Percentiles rank a stretch among this genome's conserved stretches.
Evolutionary conservation across 768 basidiomycete genomes (phyloP).

Genomic region (Boletus speciosus): DNA sequence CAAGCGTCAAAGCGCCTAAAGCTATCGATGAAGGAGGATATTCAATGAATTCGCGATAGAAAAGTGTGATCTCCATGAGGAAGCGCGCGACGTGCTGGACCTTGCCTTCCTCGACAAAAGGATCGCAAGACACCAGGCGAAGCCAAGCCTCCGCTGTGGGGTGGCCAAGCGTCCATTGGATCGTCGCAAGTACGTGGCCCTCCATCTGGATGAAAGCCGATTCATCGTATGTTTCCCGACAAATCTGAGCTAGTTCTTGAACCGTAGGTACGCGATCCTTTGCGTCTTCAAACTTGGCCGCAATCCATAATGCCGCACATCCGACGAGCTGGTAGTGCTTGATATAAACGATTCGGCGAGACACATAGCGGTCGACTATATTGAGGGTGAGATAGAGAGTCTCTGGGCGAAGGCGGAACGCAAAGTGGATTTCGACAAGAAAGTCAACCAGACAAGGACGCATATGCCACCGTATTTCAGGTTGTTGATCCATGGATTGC

Average conservation of each 20-base stretch:
- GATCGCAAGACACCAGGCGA: constrained; percentile 72
- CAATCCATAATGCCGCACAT: constrained; percentile 98
- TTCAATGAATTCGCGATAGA: constrained; percentile 92
- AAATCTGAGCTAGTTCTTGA: constrained; percentile 90
- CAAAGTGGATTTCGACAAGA: constrained; percentile 97
- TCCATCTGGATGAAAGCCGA: constrained; percentile 99
- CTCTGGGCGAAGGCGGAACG: constrained; percentile 95
- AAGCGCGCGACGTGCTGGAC: constrained; percentile 96
- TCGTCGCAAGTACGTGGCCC: constrained; percentile 91
- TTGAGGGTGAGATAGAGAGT: constrained; percentile 98
- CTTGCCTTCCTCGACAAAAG: constrained; percentile 77
- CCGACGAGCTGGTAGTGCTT: constrained; percentile 99
- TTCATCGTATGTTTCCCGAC: constrained; percentile 95
- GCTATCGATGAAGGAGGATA: constrained; percentile 86
- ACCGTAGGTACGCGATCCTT: constrained; percentile 98
- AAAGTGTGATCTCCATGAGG: constrained; percentile 98
- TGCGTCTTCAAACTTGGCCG: constrained; percentile 98
- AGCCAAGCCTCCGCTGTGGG: constrained; percentile 99
- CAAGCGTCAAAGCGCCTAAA: constrained; percentile 82
- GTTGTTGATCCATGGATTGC: constrained; percentile 98
- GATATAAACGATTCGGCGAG: constrained; percentile 96
- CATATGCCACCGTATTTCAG: constrained; percentile 99
- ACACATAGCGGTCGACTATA: constrained; percentile 98
- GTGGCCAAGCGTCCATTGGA: constrained; percentile 95
- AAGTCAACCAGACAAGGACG: constrained; percentile 98